Base-by-base conservation (phyloP, 306 rosid species). In the Vigna unguiculata region DNA sequence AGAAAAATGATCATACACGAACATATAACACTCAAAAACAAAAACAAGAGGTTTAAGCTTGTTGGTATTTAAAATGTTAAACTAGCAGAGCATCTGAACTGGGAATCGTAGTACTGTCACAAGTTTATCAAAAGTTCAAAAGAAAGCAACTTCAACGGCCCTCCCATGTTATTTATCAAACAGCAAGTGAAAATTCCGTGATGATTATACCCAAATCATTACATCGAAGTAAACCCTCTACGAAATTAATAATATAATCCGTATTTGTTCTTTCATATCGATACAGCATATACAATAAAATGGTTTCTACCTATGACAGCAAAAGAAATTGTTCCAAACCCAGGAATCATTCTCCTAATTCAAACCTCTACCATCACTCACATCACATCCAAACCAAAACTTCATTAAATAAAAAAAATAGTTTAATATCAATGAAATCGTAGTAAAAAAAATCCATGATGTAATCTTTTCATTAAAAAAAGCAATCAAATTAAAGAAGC, bases 311-410 rank as follows among this genome's bases (percentile, higher is more conserved):
- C 60, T 15, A 54, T 61, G 36, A 49, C 78, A 72, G 69, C 41
- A 63, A 9, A 20, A 48, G 7, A 34, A 78, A n/a, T 32, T 21
- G 21, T 30, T 63, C 20, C 32, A 49, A 71, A 36, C 49, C 71
- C 71, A 46, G 58, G 13, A 77, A 24, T 60, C 71, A 40, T 45
- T 34, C 40, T 63, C 60, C 52, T 10, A 68, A 40, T 17, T 57
- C 49, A n/a, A 28, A 55, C 20, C 45, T 73, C 21, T 11, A 45
- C 2, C 19, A 54, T 40, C 20, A 62, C 25, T 49, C 68, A 17
- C 55, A 54, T 57, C 72, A 17, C 49, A 47, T 76, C 57, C 75
- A 72, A 65, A 72, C 12, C 71, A 66, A 11, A 6, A 6, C 13
- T 41, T 6, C 13, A 66, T 11, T 2, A 66, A 66, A 13, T 11